A percentile compares a stretch with the other conserved stretches of the same genome.
These are phyloP conservation scores for Venturia asperata DNA, from an alignment of 2,329 filamentous ascomycete species.

Conservation along the genomic window DNA sequence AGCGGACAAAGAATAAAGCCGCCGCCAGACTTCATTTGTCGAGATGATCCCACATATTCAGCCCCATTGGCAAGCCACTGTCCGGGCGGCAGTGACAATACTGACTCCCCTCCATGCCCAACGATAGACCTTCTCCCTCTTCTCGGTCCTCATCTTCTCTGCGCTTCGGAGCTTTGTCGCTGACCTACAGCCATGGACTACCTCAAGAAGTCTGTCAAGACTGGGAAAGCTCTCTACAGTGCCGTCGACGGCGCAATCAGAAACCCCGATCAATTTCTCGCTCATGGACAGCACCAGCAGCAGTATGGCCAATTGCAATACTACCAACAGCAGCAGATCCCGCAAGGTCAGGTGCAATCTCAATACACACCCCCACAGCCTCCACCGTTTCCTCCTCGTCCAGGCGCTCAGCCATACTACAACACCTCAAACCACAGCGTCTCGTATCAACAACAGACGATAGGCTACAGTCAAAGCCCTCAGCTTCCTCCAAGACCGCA, in stretches of 20 bases:
- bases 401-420: background rate
- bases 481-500: background rate
- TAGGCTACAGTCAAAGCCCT: conserved; percentile 1
- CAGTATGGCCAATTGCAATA: background rate
- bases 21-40: conserved; percentile 8
- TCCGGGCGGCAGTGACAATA: background rate
- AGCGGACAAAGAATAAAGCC: background rate
- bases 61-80: background rate
- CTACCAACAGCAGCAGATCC: conserved; percentile 6
- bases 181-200: background rate
- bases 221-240: conserved; percentile 10
- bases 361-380: conserved; percentile 5
- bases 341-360: background rate
- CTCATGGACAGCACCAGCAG: conserved; percentile 6
- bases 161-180: background rate
- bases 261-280: conserved; percentile 7
- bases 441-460: conserved; percentile 6
- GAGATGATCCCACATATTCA: background rate
- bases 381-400: conserved; percentile 1
- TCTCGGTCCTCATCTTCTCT: background rate
- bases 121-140: background rate
- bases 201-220: conserved; percentile 8
- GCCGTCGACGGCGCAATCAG: conserved; percentile 8
- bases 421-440: background rate
- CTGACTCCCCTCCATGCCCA: background rate